A percentile compares a stretch with the other conserved stretches of the same genome.
These are phyloP conservation scores for Coemansia umbellata DNA, from an alignment of 192 early-diverging fungal species.

Conservation along the genomic window DNA sequence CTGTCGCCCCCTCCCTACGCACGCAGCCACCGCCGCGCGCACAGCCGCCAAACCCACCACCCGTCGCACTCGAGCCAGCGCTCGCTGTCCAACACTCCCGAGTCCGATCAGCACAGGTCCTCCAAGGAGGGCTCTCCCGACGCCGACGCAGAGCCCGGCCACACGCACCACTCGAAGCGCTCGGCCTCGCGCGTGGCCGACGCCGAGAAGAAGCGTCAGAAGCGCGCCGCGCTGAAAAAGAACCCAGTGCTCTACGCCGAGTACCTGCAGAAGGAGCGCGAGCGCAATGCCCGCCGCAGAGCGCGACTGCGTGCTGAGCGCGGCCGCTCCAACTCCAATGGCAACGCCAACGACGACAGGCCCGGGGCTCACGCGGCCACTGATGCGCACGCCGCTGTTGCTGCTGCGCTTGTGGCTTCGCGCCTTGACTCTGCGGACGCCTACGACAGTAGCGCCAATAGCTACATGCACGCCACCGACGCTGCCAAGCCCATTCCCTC, in stretches of 20 bases:
- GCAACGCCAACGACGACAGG: conserved; percentile 5
- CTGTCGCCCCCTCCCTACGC: conserved; percentile 1
- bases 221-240: conserved; percentile 51
- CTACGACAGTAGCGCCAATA: conserved; percentile 33
- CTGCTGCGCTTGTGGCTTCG: neutral
- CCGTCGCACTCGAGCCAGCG: neutral
- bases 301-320: conserved; percentile 47
- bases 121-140: conserved; percentile 31
- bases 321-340: conserved; percentile 40
- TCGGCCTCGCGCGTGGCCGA: conserved; percentile 49
- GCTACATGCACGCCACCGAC: conserved; percentile 19
- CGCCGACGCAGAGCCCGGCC: neutral
- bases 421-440: conserved; percentile 10
- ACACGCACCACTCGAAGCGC: conserved; percentile 25
- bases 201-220: conserved; percentile 52
- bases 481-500: conserved; percentile 14
- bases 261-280: conserved; percentile 51
- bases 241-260: conserved; percentile 46
- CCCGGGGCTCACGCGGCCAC: neutral
- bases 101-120: conserved; percentile 11
- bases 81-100: conserved; percentile 16
- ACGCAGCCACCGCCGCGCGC: conserved; percentile 9
- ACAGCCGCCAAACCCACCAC: neutral
- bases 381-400: neutral
- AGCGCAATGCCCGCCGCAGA: conserved; percentile 49